Evolutionary conservation across 495 filamentous ascomycete species (phyloP).

Genomic region (Achaetomiella virescens): DNA sequence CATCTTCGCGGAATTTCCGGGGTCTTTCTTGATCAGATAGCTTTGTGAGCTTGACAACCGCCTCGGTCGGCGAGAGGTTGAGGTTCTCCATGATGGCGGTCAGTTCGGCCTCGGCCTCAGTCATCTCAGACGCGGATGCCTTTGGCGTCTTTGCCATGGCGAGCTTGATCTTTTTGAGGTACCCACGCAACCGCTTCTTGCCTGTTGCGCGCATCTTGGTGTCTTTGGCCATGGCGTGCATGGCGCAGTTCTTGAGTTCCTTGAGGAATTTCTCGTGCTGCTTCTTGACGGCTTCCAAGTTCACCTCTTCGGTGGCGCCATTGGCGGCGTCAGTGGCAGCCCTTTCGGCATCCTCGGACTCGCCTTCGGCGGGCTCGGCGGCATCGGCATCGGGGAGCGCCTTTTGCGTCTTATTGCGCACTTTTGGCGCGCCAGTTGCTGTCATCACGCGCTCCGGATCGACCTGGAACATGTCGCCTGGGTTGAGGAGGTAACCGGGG

Average conservation of each 20-base stretch:
- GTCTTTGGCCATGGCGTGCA: conserved; percentile 11
- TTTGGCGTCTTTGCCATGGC: conserved; percentile 21
- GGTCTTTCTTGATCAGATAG: conserved; percentile 46
- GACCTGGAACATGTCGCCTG: conserved; percentile 96
- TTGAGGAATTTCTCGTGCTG: conserved; percentile 23
- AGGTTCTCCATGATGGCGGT: conserved; percentile 20
- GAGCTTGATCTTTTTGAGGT: conserved; percentile 26
- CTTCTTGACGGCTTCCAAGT: conserved; percentile 26
- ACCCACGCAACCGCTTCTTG: conserved; percentile 33
- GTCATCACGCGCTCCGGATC: conserved; percentile 79
- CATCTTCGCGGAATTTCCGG: not conserved
- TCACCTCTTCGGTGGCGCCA: conserved; percentile 17
- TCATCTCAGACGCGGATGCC: not conserved
- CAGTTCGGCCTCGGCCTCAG: conserved; percentile 22
- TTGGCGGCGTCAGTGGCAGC: conserved; percentile 20
- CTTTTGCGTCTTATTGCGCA: not conserved
- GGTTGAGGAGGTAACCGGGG: conserved; percentile 92
- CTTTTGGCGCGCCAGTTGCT: conserved; percentile 72
- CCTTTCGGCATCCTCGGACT: conserved; percentile 25
- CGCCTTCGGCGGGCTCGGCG: conserved; percentile 21
- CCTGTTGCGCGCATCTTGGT: conserved; percentile 22
- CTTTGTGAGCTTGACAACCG: conserved; percentile 12
- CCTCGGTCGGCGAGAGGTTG: conserved; percentile 1
- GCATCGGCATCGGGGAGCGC: conserved; percentile 12
- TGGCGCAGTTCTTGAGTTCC: conserved; percentile 17